These are phyloP conservation scores for Mycena sanguinolenta DNA, from an alignment of 768 basidiomycete genomes.

Conservation along the genomic window DNA sequence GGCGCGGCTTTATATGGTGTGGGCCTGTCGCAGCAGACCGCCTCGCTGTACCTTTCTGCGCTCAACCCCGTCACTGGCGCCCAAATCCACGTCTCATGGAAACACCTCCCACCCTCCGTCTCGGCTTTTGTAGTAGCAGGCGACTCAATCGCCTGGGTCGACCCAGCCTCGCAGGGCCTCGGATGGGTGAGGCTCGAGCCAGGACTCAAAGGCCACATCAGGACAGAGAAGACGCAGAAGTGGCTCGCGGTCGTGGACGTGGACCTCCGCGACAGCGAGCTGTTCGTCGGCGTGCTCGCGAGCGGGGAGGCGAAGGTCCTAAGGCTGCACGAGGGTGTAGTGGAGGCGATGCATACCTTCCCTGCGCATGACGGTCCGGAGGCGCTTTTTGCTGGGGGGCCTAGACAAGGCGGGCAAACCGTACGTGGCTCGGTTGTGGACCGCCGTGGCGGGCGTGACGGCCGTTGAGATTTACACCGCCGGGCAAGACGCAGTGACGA, in stretches of 20 bases:
- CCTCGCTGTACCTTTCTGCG: conserved; percentile 75
- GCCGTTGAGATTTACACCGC: conserved; percentile 67
- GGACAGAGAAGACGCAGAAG: conserved; percentile 53
- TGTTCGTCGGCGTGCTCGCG: conserved; percentile 69
- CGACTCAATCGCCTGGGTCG: conserved; percentile 25
- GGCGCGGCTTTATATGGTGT: conserved; percentile 68
- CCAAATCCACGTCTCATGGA: conserved; percentile 23
- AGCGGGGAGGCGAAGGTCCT: conserved; percentile 73
- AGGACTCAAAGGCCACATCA: conserved; percentile 62
- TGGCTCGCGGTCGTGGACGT: conserved; percentile 74
- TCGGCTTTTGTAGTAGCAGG: conserved; percentile 28
- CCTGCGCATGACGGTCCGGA: conserved; percentile 56
- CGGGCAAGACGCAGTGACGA: conserved; percentile 60
- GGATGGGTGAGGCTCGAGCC: conserved; percentile 56
- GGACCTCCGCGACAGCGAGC: conserved; percentile 66
- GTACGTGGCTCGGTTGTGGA: conserved; percentile 69
- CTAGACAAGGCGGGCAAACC: conserved; percentile 62
- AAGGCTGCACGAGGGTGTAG: conserved; percentile 57
- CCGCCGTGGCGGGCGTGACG: conserved; percentile 47
- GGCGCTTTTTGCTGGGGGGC: conserved; percentile 71
- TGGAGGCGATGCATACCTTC: conserved; percentile 66
- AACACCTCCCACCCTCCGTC: conserved; percentile 32
- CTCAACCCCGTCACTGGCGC: conserved; percentile 58
- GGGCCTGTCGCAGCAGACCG: conserved; percentile 64
- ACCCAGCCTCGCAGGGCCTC: conserved; percentile 18